phyloP scores from a whole-genome alignment of 305 asterid species.

The Fraxinus sp. region DNA sequence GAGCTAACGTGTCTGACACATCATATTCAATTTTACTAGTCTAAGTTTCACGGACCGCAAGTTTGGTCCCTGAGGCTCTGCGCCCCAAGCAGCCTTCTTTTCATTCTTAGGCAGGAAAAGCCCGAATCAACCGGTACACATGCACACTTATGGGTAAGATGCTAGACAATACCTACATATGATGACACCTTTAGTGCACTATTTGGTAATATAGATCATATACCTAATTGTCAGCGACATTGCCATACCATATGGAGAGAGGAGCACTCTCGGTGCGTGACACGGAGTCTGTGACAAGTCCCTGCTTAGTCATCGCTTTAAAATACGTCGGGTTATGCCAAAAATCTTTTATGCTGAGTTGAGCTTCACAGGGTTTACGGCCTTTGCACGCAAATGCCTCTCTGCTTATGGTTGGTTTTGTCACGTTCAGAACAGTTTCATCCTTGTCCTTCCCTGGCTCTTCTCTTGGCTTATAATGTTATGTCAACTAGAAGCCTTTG shows the following conservation, averaged over 20 bases:
- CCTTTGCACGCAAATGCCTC: background rate
- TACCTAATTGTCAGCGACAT: background rate
- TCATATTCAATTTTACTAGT: background rate
- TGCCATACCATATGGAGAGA: background rate
- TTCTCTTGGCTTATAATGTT: background rate
- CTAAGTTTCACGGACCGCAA: background rate
- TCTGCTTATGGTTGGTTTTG: background rate
- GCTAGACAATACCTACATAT: background rate
- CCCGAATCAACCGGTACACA: background rate
- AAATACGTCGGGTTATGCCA: background rate
- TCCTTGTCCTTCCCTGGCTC: background rate
- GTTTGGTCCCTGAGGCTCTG: background rate
- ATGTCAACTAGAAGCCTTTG: background rate
- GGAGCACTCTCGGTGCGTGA: background rate
- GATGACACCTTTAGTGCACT: background rate
- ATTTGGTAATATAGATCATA: background rate
- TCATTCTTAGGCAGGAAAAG: background rate
- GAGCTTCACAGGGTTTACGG: background rate
- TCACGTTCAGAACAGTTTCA: background rate
- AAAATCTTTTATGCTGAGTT: background rate
- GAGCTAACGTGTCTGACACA: background rate
- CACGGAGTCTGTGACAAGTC: background rate
- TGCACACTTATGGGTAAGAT: background rate
- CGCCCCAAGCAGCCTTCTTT: background rate
- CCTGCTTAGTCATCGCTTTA: background rate